A percentile compares a stretch with the other conserved stretches of the same genome.
Evolutionary conservation across 768 basidiomycete species (phyloP).

Genomic region (Tephrocybe sp.): DNA sequence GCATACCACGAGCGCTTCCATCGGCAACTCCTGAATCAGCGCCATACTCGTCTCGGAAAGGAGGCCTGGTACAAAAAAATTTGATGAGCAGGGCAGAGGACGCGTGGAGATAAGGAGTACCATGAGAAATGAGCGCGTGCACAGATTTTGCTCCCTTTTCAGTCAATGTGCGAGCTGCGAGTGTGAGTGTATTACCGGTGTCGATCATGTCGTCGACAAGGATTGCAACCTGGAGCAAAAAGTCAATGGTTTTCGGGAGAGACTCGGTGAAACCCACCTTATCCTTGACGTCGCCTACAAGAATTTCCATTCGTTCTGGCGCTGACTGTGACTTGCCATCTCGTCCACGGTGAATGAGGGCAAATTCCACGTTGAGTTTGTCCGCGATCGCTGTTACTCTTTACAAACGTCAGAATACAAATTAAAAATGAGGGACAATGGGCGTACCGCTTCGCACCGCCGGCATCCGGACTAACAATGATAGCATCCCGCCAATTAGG

Average conservation of each 20-base stretch:
- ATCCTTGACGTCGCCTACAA: slow-evolving; percentile 92
- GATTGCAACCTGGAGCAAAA: slow-evolving; percentile 69
- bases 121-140: slow-evolving; percentile 91
- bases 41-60: slow-evolving; percentile 76
- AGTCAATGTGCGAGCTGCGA: slow-evolving; percentile 82
- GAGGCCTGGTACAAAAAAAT: slow-evolving; percentile 49
- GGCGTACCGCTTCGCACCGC: slow-evolving; percentile 94
- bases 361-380: slow-evolving; percentile 93
- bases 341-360: slow-evolving; percentile 90
- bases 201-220: slow-evolving; percentile 99
- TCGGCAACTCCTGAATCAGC: slow-evolving; percentile 66
- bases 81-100: slow-evolving; percentile 11
- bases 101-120: slow-evolving; percentile 36
- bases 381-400: slow-evolving; percentile 95
- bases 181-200: slow-evolving; percentile 83
- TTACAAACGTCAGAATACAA: slow-evolving; percentile 13
- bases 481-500: slow-evolving; percentile 85
- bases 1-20: slow-evolving; percentile 85
- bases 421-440: slow-evolving; percentile 10
- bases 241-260: slow-evolving; percentile 1
- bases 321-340: slow-evolving; percentile 64
- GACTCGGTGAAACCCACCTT: slow-evolving; percentile 50
- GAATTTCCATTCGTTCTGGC: slow-evolving; percentile 85
- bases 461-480: slow-evolving; percentile 96
- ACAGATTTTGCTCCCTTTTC: slow-evolving; percentile 89